Evolutionary conservation across 2,329 filamentous ascomycete genomes (phyloP), one percentile per base, ranked within the genome.

Genomic region (Colletotrichum limetticola): DNA sequence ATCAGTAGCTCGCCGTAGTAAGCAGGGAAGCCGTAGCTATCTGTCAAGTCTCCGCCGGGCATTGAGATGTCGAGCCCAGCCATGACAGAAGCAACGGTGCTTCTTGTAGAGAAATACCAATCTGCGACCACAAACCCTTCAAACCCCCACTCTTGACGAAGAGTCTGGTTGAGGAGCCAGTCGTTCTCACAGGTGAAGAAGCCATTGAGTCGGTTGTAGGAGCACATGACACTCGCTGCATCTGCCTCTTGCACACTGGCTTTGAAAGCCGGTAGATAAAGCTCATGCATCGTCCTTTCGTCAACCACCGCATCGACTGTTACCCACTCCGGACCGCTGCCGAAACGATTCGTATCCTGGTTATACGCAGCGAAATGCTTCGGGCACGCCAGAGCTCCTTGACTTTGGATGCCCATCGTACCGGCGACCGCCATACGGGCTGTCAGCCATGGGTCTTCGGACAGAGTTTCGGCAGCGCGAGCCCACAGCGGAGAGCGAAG

Each of bases 1-100:
- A 91, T 94, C 52, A 97, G 85, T 76, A 94, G 87, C 1, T 87
- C 80, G 0, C 94, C 94, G 91, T 93, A 96, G 60, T 28, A 57
- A 5, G 16, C 37, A 26, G n/a, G 68, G 61, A 26, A 26, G 6
- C 57, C 57, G 57, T 42, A 59, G 14, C 32, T 42, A 55, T 91
- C 84, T 4, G 32, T 37, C 22, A 59, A 32, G 8, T 37, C 32
- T 7, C 57, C 57, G 12, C 68, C 83, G 19, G 83, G 83, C 82
- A 83, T 83, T 67, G 83, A 82, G n/a, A 83, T 77, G 70, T 83
- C 79, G 37, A 79, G 42, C 16, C 42, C 42, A 32, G 80, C 76
- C 28, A 61, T 74, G 62, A 70, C 52, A 7, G 67, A 32, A 12
- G 52, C 42, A 12, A 64, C 66, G 22, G 77, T 81, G 59, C 77